Evolutionary conservation across 2,329 filamentous ascomycete genomes (phyloP).

Genomic region (Colletotrichum tamarilloi): DNA sequence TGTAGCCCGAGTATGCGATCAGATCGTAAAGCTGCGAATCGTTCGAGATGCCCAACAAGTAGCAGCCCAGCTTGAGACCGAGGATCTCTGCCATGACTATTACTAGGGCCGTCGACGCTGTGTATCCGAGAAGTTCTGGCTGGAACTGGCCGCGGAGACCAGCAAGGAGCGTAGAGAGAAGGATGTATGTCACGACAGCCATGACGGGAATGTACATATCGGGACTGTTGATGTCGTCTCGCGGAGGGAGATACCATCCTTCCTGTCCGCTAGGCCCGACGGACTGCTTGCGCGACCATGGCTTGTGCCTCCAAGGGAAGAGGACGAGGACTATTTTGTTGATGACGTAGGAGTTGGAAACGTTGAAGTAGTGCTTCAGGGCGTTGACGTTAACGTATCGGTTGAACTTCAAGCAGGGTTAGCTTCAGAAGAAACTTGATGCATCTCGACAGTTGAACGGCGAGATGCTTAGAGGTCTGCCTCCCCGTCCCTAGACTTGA

Average conservation of each 20-base stretch:
- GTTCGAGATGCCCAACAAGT: slow-evolving; percentile 92
- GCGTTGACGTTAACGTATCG: slow-evolving; percentile 91
- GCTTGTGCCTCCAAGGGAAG: slow-evolving; percentile 97
- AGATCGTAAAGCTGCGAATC: slow-evolving; percentile 93
- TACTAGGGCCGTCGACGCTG: slow-evolving; percentile 83
- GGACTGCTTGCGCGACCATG: slow-evolving; percentile 92
- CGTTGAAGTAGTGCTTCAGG: slow-evolving; percentile 99
- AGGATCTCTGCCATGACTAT: slow-evolving; percentile 90
- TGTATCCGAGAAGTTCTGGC: slow-evolving; percentile 91
- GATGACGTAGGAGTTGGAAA: slow-evolving; percentile 96
- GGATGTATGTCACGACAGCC: slow-evolving; percentile 97
- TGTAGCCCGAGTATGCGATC: slow-evolving; percentile 97
- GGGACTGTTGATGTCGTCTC: slow-evolving; percentile 96
- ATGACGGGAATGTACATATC: slow-evolving; percentile 99
- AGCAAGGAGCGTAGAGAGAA: slow-evolving; percentile 89
- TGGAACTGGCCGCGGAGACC: slow-evolving; percentile 92
- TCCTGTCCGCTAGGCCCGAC: slow-evolving; percentile 76
- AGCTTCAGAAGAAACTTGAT: slow-evolving; percentile 16
- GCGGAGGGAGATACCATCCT: slow-evolving; percentile 86
- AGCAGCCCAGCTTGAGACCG: slow-evolving; percentile 91
- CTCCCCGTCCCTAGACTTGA: slow-evolving; percentile 18
- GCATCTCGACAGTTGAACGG: background rate
- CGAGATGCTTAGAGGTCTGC: background rate
- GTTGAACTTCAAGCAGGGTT: slow-evolving; percentile 55
- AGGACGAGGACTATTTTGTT: slow-evolving; percentile 94